Evolutionary conservation across 2,329 filamentous ascomycete genomes (phyloP).

Genomic region (Nigrospora sphaerica): DNA sequence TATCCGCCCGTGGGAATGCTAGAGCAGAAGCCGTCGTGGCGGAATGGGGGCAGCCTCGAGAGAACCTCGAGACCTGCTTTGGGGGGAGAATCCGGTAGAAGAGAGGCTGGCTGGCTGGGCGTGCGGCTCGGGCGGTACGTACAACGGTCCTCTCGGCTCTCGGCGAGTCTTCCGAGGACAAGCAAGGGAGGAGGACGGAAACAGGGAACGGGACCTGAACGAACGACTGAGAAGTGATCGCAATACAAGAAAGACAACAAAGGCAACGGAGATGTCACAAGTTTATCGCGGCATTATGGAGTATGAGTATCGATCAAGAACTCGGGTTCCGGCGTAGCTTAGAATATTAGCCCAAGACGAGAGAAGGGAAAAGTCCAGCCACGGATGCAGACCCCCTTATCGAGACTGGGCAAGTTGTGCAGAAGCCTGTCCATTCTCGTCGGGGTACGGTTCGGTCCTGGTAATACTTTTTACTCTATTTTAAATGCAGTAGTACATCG

Average conservation of each 20-base stretch:
- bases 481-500: conserved; percentile 1
- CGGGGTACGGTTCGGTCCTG: no score
- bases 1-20: conserved; percentile 11
- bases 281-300: neutral
- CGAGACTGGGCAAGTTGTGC: neutral
- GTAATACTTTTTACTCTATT: conserved; percentile 1
- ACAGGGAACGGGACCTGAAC: neutral
- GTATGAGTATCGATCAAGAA: neutral
- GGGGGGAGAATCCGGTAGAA: no score
- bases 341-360: neutral
- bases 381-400: conserved; percentile 1
- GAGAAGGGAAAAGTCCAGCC: neutral
- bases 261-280: no score
- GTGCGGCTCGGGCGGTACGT: no score
- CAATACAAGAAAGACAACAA: neutral
- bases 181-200: neutral
- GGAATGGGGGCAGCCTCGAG: conserved; percentile 12
- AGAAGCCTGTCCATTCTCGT: conserved; percentile 1
- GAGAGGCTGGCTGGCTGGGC: no score
- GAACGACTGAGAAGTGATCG: neutral
- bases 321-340: no score
- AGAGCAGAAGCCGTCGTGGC: conserved; percentile 14
- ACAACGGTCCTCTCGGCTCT: no score
- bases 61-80: conserved; percentile 8
- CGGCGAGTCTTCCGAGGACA: no score